These are phyloP conservation scores for Clathrospora elynae DNA, from an alignment of 2,329 filamentous ascomycete species.

Conservation along the genomic window DNA sequence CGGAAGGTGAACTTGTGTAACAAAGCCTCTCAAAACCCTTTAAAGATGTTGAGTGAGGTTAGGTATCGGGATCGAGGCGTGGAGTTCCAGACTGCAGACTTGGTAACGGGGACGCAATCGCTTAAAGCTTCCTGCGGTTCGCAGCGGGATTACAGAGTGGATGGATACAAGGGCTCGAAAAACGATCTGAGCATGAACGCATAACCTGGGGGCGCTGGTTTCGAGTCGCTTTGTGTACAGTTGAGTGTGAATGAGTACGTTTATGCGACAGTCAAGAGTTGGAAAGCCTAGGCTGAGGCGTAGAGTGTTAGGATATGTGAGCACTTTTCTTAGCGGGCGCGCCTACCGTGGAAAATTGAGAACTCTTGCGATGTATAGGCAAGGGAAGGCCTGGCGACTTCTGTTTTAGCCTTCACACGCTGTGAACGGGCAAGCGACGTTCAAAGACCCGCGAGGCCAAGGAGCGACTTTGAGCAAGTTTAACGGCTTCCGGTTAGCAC, in stretches of 20 bases:
- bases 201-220: slow-evolving; percentile 18
- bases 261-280: slow-evolving; percentile 42
- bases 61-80: slow-evolving; percentile 14
- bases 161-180: slow-evolving; percentile 15
- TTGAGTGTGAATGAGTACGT: slow-evolving; percentile 35
- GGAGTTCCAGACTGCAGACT: slow-evolving; percentile 42
- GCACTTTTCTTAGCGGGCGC: slow-evolving; percentile 6
- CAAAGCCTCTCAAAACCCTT: slow-evolving; percentile 2
- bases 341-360: slow-evolving; percentile 3
- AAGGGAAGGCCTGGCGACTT: slow-evolving; percentile 12
- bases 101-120: slow-evolving; percentile 16
- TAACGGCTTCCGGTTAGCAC: slow-evolving; percentile 29
- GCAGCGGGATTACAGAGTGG: slow-evolving; percentile 22
- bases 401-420: slow-evolving; percentile 11
- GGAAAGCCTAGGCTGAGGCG: slow-evolving; percentile 41
- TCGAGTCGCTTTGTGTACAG: slow-evolving; percentile 21
- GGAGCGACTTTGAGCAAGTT: slow-evolving; percentile 40
- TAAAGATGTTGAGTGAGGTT: not conserved
- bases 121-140: slow-evolving; percentile 27
- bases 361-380: slow-evolving; percentile 9
- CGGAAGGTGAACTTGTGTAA: not conserved
- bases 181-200: slow-evolving; percentile 35
- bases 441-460: slow-evolving; percentile 19
- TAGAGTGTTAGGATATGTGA: slow-evolving; percentile 30
- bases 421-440: slow-evolving; percentile 14